Conservation (phyloP, 805 yeast species). For the Lipomyces sp. region DNA sequence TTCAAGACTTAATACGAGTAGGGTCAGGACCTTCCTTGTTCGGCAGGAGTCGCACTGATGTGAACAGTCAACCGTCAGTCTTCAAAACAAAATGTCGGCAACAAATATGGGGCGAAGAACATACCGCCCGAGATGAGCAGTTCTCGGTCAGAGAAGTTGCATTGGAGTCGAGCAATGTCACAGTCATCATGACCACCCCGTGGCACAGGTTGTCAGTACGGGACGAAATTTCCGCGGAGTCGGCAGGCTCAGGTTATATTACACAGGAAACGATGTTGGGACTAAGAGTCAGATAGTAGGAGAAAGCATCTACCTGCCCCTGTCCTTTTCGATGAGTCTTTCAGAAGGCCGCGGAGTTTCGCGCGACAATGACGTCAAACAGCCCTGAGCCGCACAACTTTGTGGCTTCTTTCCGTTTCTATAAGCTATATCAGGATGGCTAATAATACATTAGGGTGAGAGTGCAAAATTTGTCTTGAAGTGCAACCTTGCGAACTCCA, state of each 20-base stretch:
- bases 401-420: too few species aligned
- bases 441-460: too few species aligned
- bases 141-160: constrained; percentile 12
- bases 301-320: too few species aligned
- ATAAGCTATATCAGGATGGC: too few species aligned
- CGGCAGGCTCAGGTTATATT: not conserved
- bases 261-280: not conserved
- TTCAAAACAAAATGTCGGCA: not conserved
- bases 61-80: not conserved
- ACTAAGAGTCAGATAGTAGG: not conserved
- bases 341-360: not conserved
- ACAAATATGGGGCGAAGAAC: constrained; percentile 1
- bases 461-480: too few species aligned
- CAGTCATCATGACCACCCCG: constrained; percentile 1
- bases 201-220: not conserved
- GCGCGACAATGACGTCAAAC: not conserved
- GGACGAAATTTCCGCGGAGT: not conserved
- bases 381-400: not conserved
- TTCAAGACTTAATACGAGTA: not conserved
- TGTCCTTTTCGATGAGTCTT: not conserved
- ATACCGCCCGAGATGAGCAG: constrained; percentile 23
- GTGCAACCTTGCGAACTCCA: too few species aligned
- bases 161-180: constrained; percentile 9
- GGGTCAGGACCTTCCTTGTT: constrained; percentile 17
- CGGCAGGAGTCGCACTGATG: constrained; percentile 32